Percentiles rank a stretch among this genome's conserved stretches.
Evolutionary conservation across 2,329 filamentous ascomycete genomes (phyloP).

Genomic region (Cytospora chrysosperma): DNA sequence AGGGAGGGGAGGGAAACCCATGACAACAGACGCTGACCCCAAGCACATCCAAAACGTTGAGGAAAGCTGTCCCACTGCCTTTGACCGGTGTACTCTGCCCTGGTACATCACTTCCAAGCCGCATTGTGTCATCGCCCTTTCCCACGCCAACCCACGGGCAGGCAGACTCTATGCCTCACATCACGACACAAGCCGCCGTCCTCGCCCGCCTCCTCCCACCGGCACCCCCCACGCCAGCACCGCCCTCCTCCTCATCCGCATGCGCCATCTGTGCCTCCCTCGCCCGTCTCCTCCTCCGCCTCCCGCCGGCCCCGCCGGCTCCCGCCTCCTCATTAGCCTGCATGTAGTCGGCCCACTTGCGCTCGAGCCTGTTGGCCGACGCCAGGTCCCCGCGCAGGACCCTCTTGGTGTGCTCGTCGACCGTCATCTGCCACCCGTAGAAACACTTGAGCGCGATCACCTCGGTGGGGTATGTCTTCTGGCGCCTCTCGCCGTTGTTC

Average conservation of each 20-base stretch:
- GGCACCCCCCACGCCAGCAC: constrained; percentile 49
- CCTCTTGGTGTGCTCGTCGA: constrained; percentile 88
- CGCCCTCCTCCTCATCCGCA: constrained; percentile 75
- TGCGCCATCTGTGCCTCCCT: constrained; percentile 79
- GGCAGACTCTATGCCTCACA: constrained; percentile 25
- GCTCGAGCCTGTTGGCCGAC: constrained; percentile 75
- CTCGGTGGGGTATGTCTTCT: constrained; percentile 64
- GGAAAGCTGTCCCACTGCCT: too few species aligned
- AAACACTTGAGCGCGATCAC: constrained; percentile 89
- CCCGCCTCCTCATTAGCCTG: constrained; percentile 84
- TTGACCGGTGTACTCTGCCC: background rate
- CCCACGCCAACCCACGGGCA: background rate
- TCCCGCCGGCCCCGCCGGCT: constrained; percentile 60
- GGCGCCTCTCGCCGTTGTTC: constrained; percentile 4
- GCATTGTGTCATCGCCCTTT: background rate
- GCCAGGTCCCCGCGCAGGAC: constrained; percentile 74
- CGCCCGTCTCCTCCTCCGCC: constrained; percentile 72
- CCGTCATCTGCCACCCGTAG: constrained; percentile 92
- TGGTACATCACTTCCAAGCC: background rate
- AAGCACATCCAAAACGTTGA: background rate
- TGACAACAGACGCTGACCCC: background rate
- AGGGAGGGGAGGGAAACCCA: too few species aligned
- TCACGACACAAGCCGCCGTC: constrained; percentile 29
- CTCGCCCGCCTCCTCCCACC: constrained; percentile 53
- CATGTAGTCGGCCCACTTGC: constrained; percentile 94